These are phyloP conservation scores for peach (Prunus persica) DNA, from an alignment of 306 rosid species.

Conservation along the genomic window DNA sequence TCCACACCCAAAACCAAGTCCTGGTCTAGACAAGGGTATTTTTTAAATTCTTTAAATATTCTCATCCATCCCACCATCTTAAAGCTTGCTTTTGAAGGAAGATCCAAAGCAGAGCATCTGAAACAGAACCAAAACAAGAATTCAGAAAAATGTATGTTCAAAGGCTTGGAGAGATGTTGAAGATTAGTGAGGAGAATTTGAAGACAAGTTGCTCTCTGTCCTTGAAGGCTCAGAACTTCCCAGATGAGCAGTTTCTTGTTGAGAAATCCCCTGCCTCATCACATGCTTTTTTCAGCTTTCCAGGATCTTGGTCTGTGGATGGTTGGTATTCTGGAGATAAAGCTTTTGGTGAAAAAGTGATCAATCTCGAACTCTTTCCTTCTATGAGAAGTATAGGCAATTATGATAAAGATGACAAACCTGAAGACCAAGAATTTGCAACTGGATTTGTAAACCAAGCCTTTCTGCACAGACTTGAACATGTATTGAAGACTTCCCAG, in stretches of 20 bases:
- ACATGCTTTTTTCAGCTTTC: constrained; percentile 40
- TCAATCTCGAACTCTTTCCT: constrained; percentile 41
- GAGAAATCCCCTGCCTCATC: constrained; percentile 11
- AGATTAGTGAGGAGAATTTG: constrained; percentile 37
- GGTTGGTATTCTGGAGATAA: constrained; percentile 34
- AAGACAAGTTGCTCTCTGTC: constrained; percentile 35
- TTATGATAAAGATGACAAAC: constrained; percentile 22
- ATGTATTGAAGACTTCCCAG: neutral
- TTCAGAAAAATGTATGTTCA: constrained; percentile 29
- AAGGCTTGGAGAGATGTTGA: constrained; percentile 30
- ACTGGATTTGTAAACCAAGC: constrained; percentile 50
- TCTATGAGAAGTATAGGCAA: constrained; percentile 64
- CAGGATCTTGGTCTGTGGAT: constrained; percentile 40
- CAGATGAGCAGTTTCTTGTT: constrained; percentile 17
- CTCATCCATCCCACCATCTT: neutral
- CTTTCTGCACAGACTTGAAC: constrained; percentile 39
- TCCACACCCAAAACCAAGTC: too few relatives aligned
- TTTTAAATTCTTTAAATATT: too few relatives aligned
- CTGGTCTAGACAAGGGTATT: too few relatives aligned
- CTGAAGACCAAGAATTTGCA: neutral
- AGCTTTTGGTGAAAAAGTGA: constrained; percentile 49
- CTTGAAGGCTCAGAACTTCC: constrained; percentile 31
- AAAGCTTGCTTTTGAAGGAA: neutral
- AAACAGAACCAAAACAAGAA: neutral
- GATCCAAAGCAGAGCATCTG: neutral